Conservation (phyloP, 495 filamentous ascomycete genomes). For the Aspergillus diversus region DNA sequence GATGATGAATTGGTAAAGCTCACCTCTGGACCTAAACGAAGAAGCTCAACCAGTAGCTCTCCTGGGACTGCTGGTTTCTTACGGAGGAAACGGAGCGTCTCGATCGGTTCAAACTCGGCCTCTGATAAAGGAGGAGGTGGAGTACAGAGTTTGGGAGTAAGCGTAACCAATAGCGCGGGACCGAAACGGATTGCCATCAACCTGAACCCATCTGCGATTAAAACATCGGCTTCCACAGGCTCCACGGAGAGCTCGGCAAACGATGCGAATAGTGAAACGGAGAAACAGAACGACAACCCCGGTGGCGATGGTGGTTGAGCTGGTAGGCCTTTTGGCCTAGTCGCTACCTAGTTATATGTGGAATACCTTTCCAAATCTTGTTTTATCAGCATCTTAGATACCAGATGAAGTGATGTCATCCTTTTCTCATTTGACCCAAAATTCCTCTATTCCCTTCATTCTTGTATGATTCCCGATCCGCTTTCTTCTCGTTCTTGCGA, state of each 20-base stretch:
- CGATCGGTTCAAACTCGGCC: constrained; percentile 34
- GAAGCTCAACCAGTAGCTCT: constrained; percentile 54
- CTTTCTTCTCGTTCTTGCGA: constrained; percentile 17
- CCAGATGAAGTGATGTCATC: constrained; percentile 39
- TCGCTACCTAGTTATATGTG: not conserved
- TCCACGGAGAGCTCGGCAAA: constrained; percentile 19
- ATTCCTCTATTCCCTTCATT: constrained; percentile 23
- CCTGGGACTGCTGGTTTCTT: constrained; percentile 39
- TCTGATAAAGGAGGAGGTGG: constrained; percentile 40
- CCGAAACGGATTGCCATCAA: constrained; percentile 58
- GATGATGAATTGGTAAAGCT: constrained; percentile 79
- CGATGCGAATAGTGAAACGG: constrained; percentile 40
- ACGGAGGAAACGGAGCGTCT: constrained; percentile 47
- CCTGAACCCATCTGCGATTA: constrained; percentile 31
- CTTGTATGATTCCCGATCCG: constrained; percentile 37
- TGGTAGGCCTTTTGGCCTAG: constrained; percentile 8
- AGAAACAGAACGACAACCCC: constrained; percentile 39
- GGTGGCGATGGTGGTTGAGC: constrained; percentile 33
- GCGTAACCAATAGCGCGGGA: constrained; percentile 33
- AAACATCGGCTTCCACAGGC: constrained; percentile 24
- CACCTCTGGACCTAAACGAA: constrained; percentile 64
- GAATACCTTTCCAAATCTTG: constrained; percentile 14
- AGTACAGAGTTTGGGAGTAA: constrained; percentile 26
- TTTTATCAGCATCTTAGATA: constrained; percentile 43
- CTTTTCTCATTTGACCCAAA: constrained; percentile 24